Evolutionary conservation across 768 basidiomycete genomes (phyloP), one percentile per base, ranked within the genome.

Genomic region (Ephemerocybe angulata): DNA sequence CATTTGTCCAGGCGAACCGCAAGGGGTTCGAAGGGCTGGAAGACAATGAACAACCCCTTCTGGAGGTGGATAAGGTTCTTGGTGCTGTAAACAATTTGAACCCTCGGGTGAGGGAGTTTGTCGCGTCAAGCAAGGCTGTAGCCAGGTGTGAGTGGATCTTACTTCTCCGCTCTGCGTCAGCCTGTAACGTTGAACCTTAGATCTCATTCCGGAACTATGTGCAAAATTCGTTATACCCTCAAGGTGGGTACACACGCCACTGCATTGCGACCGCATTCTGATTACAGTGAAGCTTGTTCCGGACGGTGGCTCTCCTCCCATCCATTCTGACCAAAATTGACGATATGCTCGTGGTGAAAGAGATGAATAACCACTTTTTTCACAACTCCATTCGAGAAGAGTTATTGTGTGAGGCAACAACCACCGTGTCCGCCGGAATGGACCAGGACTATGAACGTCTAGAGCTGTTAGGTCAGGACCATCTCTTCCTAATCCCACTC

Each of bases 141-240:
- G 76, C 80, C 4, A 88, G 87, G 72, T 88, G 90, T 89, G 66
- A 29, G 82, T 63, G 30, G 58, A 52, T 42, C n/a, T 21, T 38
- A 29, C 33, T 24, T 41, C 47, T 8, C 43, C 15, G 30, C 31
- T n/a, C 17, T 25, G 17, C 10, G 22, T 27, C 27, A 42, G 28
- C 19, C 13, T 41, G 25, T 12, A 17, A 15, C 21, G 15, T 42
- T 15, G 21, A 37, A 33, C 31, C 55, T 29, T 64, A 93, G 90
- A 88, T 66, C 74, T 93, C 37, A 90, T 93, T 61, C 91, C 91
- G n/a, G 91, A 93, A 66, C 72, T 92, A 15, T 88, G 86, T 63
- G 78, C 77, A 40, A 87, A 82, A 62, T 84, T 81, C 63, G 86
- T 84, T 10, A 73, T 91, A 56, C 83, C 88, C 31, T 86, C 86